These are phyloP conservation scores for Coniferiporia sulphurascens DNA, from an alignment of 1,284 basidiomycete genomes.

Conservation along the genomic window DNA sequence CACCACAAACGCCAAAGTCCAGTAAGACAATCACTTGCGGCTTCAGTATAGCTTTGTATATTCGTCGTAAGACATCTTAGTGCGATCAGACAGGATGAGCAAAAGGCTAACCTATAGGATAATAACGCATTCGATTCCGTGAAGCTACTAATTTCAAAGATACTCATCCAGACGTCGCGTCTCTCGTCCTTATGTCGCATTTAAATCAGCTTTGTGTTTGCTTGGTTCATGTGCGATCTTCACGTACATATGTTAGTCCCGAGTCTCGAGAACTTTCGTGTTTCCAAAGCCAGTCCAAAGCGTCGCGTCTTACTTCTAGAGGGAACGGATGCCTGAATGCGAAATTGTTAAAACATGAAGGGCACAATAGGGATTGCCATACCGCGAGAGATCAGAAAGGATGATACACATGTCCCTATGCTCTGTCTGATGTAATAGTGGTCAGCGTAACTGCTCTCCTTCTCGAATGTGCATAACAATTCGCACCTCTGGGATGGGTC, in stretches of 20 bases:
- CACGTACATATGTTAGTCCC: conserved; percentile 5
- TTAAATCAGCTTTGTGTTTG: neutral
- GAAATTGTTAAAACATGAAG: neutral
- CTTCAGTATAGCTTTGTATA: neutral
- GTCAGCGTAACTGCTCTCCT: neutral
- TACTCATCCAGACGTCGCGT: neutral
- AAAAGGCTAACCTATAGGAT: neutral
- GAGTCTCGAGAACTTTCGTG: neutral
- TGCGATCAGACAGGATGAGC: neutral
- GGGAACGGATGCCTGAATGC: conserved; percentile 3
- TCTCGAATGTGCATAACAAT: neutral
- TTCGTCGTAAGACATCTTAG: neutral
- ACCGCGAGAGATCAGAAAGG: conserved; percentile 8
- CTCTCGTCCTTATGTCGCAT: neutral
- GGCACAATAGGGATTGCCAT: neutral
- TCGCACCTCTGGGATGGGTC: conserved; percentile 7
- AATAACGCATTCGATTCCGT: neutral
- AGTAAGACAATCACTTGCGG: conserved; percentile 3
- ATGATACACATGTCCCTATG: neutral
- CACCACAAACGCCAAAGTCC: conserved; percentile 8
- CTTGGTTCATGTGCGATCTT: neutral
- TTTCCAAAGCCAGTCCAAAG: conserved; percentile 12
- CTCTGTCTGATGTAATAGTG: neutral
- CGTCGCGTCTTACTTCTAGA: neutral
- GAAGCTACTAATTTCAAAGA: conserved; percentile 4